phyloP scores from a whole-genome alignment of 2,329 filamentous ascomycete species.

The Hymenoscyphus scutula region DNA sequence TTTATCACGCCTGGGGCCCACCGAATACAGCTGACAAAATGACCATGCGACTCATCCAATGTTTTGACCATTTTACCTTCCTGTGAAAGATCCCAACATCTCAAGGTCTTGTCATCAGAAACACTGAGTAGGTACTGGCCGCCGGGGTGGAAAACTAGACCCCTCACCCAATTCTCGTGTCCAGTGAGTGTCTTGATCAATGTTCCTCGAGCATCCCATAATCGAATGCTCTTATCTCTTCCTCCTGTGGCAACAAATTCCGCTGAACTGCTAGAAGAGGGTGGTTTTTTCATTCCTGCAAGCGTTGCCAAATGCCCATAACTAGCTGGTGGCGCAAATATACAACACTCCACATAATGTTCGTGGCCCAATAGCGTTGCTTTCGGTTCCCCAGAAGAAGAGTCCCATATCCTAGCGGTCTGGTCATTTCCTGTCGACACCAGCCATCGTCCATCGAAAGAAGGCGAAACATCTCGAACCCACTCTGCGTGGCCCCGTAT shows the following conservation, averaged over 20 bases:
- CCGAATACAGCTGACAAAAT: constrained; percentile 81
- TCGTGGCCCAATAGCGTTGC: constrained; percentile 83
- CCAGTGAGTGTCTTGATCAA: constrained; percentile 80
- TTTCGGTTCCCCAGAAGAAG: constrained; percentile 70
- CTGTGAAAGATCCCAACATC: constrained; percentile 91
- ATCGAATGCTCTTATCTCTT: constrained; percentile 83
- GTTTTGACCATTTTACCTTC: constrained; percentile 88
- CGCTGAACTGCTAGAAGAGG: constrained; percentile 68
- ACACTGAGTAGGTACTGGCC: constrained; percentile 87
- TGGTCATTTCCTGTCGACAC: constrained; percentile 81
- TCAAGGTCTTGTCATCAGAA: constrained; percentile 84
- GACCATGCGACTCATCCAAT: constrained; percentile 72
- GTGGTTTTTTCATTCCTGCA: constrained; percentile 80
- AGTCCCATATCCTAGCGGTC: constrained; percentile 81
- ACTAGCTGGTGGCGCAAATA: constrained; percentile 74
- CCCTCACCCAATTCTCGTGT: constrained; percentile 93
- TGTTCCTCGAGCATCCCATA: constrained; percentile 85
- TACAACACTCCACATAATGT: constrained; percentile 80
- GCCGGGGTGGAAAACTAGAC: constrained; percentile 82
- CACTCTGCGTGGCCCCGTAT: constrained; percentile 81
- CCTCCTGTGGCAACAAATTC: constrained; percentile 90
- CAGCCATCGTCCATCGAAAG: constrained; percentile 78
- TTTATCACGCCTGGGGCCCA: constrained; percentile 80
- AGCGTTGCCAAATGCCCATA: constrained; percentile 76
- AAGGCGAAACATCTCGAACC: constrained; percentile 86